Conservation (phyloP, 1,284 basidiomycete species). For the Ceratobasidium sp. region DNA sequence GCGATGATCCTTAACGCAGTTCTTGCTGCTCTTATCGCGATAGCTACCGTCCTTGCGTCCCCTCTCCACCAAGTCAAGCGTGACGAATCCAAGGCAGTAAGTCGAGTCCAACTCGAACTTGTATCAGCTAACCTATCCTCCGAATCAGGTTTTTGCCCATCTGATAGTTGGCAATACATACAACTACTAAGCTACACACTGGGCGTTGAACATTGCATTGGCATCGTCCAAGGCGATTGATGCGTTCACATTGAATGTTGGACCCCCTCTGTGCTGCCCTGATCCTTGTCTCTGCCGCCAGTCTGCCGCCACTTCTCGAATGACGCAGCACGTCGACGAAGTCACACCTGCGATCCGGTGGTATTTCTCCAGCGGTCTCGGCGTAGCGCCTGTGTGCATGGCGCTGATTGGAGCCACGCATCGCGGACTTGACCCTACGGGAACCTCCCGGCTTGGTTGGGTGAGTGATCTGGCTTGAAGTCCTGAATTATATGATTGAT, state of each 20-base stretch:
- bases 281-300: slow-evolving; percentile 57
- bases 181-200: slow-evolving; percentile 55
- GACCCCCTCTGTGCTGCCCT: slow-evolving; percentile 57
- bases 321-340: slow-evolving; percentile 53
- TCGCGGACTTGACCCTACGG: slow-evolving; percentile 50
- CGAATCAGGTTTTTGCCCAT: slow-evolving; percentile 55
- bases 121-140: background rate
- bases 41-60: background rate
- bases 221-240: slow-evolving; percentile 60
- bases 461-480: slow-evolving; percentile 19
- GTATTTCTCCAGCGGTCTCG: slow-evolving; percentile 59
- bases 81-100: slow-evolving; percentile 20
- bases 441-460: slow-evolving; percentile 37
- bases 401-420: slow-evolving; percentile 56
- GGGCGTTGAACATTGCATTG: slow-evolving; percentile 56
- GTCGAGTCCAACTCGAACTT: background rate
- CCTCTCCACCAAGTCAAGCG: background rate
- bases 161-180: slow-evolving; percentile 60
- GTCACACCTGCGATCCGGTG: slow-evolving; percentile 51
- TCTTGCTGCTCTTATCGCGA: background rate
- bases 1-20: slow-evolving; percentile 9
- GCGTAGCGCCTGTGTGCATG: slow-evolving; percentile 55
- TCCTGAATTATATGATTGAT: background rate
- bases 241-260: slow-evolving; percentile 60
- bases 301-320: slow-evolving; percentile 55